Evolutionary conservation across 176 grass and related monocot genomes (phyloP).

Genomic region (Calamus simplicifolius): DNA sequence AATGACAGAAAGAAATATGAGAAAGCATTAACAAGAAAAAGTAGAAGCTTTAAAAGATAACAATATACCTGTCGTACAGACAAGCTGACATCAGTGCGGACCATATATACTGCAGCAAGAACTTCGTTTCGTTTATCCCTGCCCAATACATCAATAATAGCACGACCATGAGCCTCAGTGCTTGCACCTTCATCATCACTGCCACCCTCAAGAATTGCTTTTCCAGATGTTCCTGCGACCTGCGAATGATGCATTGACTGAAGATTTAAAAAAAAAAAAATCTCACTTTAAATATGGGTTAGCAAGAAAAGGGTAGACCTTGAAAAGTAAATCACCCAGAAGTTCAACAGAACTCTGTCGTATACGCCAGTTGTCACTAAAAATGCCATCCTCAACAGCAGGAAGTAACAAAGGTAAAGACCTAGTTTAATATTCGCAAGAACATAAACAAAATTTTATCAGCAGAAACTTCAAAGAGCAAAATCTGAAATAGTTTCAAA

Average conservation of each 20-base stretch:
- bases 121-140: slow-evolving; percentile 86
- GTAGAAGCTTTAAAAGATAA: background rate
- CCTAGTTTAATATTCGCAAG: slow-evolving; percentile 28
- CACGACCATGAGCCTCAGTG: slow-evolving; percentile 94
- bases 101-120: slow-evolving; percentile 99
- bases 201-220: slow-evolving; percentile 93
- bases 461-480: background rate
- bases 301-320: slow-evolving; percentile 25
- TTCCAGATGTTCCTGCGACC: slow-evolving; percentile 96
- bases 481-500: background rate
- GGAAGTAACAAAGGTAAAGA: slow-evolving; percentile 87
- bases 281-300: too few relatives aligned
- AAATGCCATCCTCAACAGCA: slow-evolving; percentile 95
- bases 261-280: too few relatives aligned
- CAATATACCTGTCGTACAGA: slow-evolving; percentile 77
- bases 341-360: slow-evolving; percentile 96
- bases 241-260: slow-evolving; percentile 27
- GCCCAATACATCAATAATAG: slow-evolving; percentile 93
- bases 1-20: slow-evolving; percentile 3
- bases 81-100: slow-evolving; percentile 92
- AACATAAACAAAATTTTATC: too few relatives aligned
- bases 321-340: slow-evolving; percentile 93
- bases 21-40: background rate
- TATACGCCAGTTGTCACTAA: slow-evolving; percentile 94
- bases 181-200: slow-evolving; percentile 99